A percentile compares a stretch with the other conserved stretches of the same genome.
Conservation (phyloP, 2,329 filamentous ascomycete species). For the Davidsoniella eucalypti region DNA sequence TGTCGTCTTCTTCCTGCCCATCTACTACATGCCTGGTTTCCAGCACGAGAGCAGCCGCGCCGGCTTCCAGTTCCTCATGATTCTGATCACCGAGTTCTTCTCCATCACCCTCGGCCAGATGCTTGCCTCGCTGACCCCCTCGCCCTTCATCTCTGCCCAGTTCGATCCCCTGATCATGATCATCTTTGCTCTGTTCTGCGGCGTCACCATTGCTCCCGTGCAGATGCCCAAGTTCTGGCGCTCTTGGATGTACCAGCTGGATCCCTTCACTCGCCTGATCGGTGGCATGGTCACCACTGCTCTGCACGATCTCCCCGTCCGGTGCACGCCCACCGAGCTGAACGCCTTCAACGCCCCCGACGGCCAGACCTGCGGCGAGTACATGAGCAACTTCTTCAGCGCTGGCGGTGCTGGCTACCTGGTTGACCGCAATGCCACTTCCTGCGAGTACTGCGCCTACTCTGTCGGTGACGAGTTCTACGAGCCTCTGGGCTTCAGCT, state of each 20-base stretch:
- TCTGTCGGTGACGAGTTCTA: slow-evolving; percentile 71
- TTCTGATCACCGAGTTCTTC: slow-evolving; percentile 72
- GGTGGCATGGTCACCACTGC: slow-evolving; percentile 66
- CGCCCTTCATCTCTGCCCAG: slow-evolving; percentile 61
- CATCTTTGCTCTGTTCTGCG: slow-evolving; percentile 72
- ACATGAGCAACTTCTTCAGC: slow-evolving; percentile 57
- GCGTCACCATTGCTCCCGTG: slow-evolving; percentile 63
- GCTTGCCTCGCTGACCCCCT: slow-evolving; percentile 61
- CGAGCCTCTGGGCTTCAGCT: slow-evolving; percentile 46
- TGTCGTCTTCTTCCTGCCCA: slow-evolving; percentile 61
- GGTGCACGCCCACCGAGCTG: slow-evolving; percentile 43
- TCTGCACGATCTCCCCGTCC: slow-evolving; percentile 47
- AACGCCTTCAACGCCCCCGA: slow-evolving; percentile 51
- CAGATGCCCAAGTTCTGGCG: slow-evolving; percentile 69
- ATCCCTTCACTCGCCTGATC: slow-evolving; percentile 71
- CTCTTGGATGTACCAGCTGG: slow-evolving; percentile 65
- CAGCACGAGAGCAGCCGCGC: slow-evolving; percentile 45
- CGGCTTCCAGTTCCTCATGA: slow-evolving; percentile 75
- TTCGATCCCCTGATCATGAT: slow-evolving; percentile 73
- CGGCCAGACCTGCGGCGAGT: slow-evolving; percentile 53
- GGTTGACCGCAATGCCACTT: slow-evolving; percentile 41
- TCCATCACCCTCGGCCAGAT: slow-evolving; percentile 64
- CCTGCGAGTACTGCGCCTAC: slow-evolving; percentile 71
- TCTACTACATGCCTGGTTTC: slow-evolving; percentile 76
- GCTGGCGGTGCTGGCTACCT: slow-evolving; percentile 57